These are phyloP conservation scores for Annulohypoxylon truncatum DNA, from an alignment of 2,329 filamentous ascomycete species.

Conservation along the genomic window DNA sequence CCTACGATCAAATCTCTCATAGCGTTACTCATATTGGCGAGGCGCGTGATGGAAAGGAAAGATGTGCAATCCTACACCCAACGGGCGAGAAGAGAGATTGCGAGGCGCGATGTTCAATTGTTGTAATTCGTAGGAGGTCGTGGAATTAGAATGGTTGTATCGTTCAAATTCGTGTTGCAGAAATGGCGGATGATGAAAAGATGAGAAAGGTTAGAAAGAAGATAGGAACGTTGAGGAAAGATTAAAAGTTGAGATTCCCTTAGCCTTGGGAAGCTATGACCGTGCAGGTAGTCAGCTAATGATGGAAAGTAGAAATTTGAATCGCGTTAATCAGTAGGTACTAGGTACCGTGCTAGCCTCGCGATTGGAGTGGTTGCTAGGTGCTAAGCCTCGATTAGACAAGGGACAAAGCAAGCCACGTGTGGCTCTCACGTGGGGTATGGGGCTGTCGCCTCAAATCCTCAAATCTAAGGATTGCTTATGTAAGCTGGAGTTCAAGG, in stretches of 20 bases:
- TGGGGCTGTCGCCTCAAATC: too few species aligned
- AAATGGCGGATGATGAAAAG: not conserved
- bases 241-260: constrained; percentile 12
- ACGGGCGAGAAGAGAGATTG: not conserved
- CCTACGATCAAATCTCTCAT: constrained; percentile 85
- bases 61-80: not conserved
- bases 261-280: constrained; percentile 21
- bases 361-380: constrained; percentile 21
- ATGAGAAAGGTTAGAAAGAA: not conserved
- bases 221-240: constrained; percentile 1
- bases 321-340: constrained; percentile 24
- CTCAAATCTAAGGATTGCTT: not conserved
- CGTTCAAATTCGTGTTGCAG: not conserved
- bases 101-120: not conserved
- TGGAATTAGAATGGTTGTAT: not conserved
- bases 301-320: constrained; percentile 34
- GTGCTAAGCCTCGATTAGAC: constrained; percentile 4
- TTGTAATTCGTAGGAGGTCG: not conserved
- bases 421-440: not conserved
- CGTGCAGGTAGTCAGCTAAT: not conserved
- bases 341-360: constrained; percentile 29
- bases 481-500: not conserved
- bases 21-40: constrained; percentile 67
- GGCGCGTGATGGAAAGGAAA: constrained; percentile 7
- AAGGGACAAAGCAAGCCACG: constrained; percentile 7